These are phyloP conservation scores for Paramyrothecium roridum DNA, from an alignment of 2,329 filamentous ascomycete genomes.

Conservation along the genomic window DNA sequence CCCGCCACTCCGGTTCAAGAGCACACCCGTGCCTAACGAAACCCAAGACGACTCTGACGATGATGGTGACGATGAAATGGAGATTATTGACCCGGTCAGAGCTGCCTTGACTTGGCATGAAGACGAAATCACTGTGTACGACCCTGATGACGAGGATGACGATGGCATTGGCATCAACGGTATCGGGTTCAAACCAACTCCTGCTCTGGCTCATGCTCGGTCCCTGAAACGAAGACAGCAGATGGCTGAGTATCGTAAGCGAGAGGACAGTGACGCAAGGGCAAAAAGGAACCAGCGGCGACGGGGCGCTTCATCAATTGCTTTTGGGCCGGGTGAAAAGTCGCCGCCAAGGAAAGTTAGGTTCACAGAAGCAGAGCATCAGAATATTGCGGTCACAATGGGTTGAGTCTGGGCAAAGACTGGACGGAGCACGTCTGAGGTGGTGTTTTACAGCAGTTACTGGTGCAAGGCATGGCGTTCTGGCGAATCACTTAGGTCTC, in stretches of 20 bases:
- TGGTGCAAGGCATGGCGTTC: too few species aligned
- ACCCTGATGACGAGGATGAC: slow-evolving; percentile 62
- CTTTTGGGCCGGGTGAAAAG: slow-evolving; percentile 19
- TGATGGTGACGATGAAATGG: slow-evolving; percentile 27
- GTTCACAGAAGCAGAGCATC: slow-evolving; percentile 36
- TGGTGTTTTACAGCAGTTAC: too few species aligned
- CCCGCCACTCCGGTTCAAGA: slow-evolving; percentile 31
- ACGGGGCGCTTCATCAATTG: slow-evolving; percentile 26
- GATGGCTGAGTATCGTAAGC: slow-evolving; percentile 58
- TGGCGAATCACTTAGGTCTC: too few species aligned
- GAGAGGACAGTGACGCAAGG: slow-evolving; percentile 59
- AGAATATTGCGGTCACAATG: slow-evolving; percentile 25
- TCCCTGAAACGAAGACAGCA: slow-evolving; percentile 57
- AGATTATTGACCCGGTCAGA: slow-evolving; percentile 49
- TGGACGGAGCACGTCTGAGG: not conserved
- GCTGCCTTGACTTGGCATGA: slow-evolving; percentile 65
- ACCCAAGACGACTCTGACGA: slow-evolving; percentile 12
- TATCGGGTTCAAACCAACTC: slow-evolving; percentile 63
- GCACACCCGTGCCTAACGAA: slow-evolving; percentile 12
- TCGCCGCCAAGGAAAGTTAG: slow-evolving; percentile 31
- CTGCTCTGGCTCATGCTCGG: slow-evolving; percentile 56
- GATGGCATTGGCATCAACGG: slow-evolving; percentile 67
- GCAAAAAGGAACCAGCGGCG: slow-evolving; percentile 52
- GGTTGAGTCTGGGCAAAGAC: slow-evolving; percentile 14
- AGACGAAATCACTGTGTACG: slow-evolving; percentile 65